Percentiles rank a stretch among this genome's conserved stretches.
phyloP scores from a whole-genome alignment of 768 basidiomycete genomes.

The Lyophyllum semitale region DNA sequence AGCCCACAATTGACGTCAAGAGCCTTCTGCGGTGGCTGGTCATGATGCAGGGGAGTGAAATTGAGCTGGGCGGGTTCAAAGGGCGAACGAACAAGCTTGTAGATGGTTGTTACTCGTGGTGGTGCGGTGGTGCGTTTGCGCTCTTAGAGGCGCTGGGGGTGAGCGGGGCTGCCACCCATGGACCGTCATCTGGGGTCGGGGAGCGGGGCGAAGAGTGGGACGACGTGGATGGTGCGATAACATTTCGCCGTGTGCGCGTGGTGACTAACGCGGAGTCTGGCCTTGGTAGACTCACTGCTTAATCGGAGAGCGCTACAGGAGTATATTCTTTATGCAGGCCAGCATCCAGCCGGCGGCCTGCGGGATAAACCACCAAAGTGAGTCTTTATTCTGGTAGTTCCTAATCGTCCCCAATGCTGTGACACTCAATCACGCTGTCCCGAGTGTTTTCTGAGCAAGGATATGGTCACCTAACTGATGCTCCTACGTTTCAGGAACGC shows the following conservation, averaged over 20 bases:
- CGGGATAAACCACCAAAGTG: slow-evolving; percentile 96
- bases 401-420: too few relatives aligned
- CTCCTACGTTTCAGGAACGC: slow-evolving; percentile 50
- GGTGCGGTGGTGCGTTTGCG: slow-evolving; percentile 89
- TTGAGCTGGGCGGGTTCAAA: slow-evolving; percentile 89
- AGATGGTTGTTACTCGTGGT: slow-evolving; percentile 99
- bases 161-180: slow-evolving; percentile 36
- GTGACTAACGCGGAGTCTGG: not conserved
- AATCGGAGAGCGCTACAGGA: slow-evolving; percentile 79
- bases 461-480: not conserved
- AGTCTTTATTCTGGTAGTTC: slow-evolving; percentile 29
- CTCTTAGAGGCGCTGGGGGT: slow-evolving; percentile 66
- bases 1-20: slow-evolving; percentile 54
- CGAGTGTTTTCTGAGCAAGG: too few relatives aligned
- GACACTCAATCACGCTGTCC: too few relatives aligned
- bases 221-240: slow-evolving; percentile 64
- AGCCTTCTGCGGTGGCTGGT: slow-evolving; percentile 79
- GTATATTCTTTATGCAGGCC: slow-evolving; percentile 84
- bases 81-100: slow-evolving; percentile 98
- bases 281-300: slow-evolving; percentile 43
- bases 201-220: slow-evolving; percentile 56
- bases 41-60: slow-evolving; percentile 80
- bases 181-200: slow-evolving; percentile 27
- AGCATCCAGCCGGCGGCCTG: slow-evolving; percentile 83
- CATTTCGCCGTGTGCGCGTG: not conserved